A percentile compares a stretch with the other conserved stretches of the same genome.
These are phyloP conservation scores for Crithidia bombi DNA, from an alignment of 208 protist species.

Conservation along the genomic window DNA sequence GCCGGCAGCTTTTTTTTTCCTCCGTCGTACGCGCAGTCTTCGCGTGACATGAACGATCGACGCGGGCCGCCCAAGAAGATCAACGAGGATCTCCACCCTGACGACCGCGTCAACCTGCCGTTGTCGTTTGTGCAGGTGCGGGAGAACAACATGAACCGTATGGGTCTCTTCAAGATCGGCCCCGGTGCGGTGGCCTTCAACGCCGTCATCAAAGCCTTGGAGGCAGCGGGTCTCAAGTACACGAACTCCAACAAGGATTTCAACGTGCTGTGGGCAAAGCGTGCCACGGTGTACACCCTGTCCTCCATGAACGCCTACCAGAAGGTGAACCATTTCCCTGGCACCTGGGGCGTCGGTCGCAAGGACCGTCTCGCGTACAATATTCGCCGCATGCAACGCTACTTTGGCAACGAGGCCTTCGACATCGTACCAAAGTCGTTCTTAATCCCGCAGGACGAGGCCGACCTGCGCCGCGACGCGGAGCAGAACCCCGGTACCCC, in stretches of 20 bases:
- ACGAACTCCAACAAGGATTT: conserved; percentile 86
- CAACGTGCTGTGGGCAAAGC: conserved; percentile 93
- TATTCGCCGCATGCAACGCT: conserved; percentile 76
- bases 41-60: conserved; percentile 35
- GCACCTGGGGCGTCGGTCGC: conserved; percentile 90
- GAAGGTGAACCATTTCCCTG: conserved; percentile 94
- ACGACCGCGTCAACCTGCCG: conserved; percentile 57
- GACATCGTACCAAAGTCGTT: conserved; percentile 87
- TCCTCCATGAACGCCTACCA: conserved; percentile 81
- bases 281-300: conserved; percentile 81
- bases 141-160: conserved; percentile 83
- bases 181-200: conserved; percentile 91
- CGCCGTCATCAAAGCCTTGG: conserved; percentile 89
- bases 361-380: conserved; percentile 90
- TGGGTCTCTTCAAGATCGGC: conserved; percentile 91
- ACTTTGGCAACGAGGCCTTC: conserved; percentile 71
- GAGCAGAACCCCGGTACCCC: conserved; percentile 57
- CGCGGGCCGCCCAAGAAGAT: conserved; percentile 57
- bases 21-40: conserved; percentile 54
- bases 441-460: conserved; percentile 77
- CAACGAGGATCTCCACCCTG: conserved; percentile 68
- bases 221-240: conserved; percentile 82
- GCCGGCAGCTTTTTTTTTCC: conserved; percentile 81
- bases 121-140: conserved; percentile 64
- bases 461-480: conserved; percentile 67